A percentile compares a stretch with the other conserved stretches of the same genome.
phyloP scores from a whole-genome alignment of 352 stramenopile genomes.

The Albugo candida region DNA sequence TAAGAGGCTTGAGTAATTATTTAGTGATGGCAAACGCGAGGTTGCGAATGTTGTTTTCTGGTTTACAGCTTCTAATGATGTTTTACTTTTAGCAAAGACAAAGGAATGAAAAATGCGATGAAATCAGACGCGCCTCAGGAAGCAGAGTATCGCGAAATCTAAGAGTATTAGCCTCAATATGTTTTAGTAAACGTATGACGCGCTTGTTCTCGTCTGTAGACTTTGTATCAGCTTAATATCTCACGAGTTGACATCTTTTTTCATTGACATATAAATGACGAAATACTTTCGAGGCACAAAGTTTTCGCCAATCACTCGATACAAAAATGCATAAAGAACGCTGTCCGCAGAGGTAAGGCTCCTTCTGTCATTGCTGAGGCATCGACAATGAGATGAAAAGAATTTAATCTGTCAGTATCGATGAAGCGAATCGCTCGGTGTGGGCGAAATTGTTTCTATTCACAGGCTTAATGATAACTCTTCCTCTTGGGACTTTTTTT shows the following conservation, averaged over 20 bases:
- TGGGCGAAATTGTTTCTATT: constrained; percentile 53
- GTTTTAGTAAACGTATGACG: too few species aligned
- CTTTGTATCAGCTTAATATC: too few species aligned
- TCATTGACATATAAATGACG: too few species aligned
- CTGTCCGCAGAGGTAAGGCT: too few species aligned
- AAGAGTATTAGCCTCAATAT: neutral
- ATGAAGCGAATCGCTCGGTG: constrained; percentile 27
- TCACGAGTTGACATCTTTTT: too few species aligned
- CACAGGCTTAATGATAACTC: constrained; percentile 40
- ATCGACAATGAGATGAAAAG: too few species aligned
- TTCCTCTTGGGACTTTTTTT: constrained; percentile 48
- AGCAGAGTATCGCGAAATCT: constrained; percentile 66
- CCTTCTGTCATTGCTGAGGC: too few species aligned
- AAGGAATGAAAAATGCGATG: constrained; percentile 66
- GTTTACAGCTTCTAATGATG: neutral
- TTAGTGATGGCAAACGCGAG: constrained; percentile 72
- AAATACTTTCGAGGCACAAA: too few species aligned
- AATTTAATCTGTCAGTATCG: too few species aligned
- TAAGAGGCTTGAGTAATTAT: constrained; percentile 76
- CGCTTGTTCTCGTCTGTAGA: too few species aligned
- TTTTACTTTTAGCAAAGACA: constrained; percentile 42
- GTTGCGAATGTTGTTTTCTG: constrained; percentile 10
- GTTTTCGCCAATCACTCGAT: too few species aligned
- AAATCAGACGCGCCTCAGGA: constrained; percentile 36
- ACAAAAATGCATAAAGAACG: too few species aligned